phyloP scores from a whole-genome alignment of 768 basidiomycete species.

The Neoboletus brunneissimus region DNA sequence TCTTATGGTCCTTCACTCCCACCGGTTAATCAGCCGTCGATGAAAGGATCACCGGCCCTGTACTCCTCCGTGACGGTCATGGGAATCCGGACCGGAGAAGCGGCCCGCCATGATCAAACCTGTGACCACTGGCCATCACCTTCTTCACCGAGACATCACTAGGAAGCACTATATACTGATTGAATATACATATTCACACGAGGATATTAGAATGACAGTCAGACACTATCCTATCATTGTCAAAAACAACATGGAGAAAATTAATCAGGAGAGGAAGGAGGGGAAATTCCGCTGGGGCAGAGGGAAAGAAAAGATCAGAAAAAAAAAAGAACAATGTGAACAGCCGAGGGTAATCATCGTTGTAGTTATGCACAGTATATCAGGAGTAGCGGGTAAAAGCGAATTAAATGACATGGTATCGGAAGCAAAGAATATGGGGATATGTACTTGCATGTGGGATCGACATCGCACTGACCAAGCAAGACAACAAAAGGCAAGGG shows the following conservation, averaged over 20 bases:
- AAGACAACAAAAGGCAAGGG: neutral
- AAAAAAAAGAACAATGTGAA: neutral
- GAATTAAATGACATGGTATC: slow-evolving; percentile 27
- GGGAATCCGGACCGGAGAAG: neutral
- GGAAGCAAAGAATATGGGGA: slow-evolving; percentile 8
- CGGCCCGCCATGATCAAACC: neutral
- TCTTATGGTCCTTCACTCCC: neutral
- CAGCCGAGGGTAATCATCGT: slow-evolving; percentile 1
- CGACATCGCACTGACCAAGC: slow-evolving; percentile 1
- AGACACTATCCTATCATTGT: slow-evolving; percentile 10
- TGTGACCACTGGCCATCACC: neutral
- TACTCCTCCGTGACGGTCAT: neutral
- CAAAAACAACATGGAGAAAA: slow-evolving; percentile 8
- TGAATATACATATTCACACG: slow-evolving; percentile 3
- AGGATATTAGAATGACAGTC: slow-evolving; percentile 19
- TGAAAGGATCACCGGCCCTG: neutral
- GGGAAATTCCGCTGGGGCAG: neutral
- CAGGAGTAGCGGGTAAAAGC: slow-evolving; percentile 2
- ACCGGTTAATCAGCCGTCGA: neutral
- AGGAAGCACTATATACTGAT: neutral
- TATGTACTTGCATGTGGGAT: slow-evolving; percentile 13
- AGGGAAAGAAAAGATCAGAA: too few relatives aligned
- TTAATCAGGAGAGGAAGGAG: neutral
- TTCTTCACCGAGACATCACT: neutral
- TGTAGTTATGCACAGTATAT: slow-evolving; percentile 24